These are phyloP conservation scores for Dioszegia hungarica DNA, from an alignment of 768 basidiomycete genomes.

Conservation along the genomic window DNA sequence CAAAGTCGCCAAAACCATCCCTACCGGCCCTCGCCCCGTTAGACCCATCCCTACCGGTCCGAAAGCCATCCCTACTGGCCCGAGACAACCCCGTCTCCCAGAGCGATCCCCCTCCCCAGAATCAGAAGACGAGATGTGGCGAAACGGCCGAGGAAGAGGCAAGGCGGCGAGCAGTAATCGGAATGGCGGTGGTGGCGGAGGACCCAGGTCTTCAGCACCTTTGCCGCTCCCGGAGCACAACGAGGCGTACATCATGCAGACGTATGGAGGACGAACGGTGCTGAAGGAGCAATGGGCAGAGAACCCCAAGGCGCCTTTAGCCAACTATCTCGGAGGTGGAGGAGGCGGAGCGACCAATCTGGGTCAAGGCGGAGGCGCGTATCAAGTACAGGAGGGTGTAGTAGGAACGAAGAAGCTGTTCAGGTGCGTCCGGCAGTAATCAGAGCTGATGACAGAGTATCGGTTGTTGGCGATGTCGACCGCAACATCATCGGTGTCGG, in stretches of 20 bases:
- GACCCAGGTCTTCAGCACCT: too few relatives aligned
- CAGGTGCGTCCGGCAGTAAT: conserved; percentile 51
- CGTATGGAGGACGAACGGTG: conserved; percentile 17
- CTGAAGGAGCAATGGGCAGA: conserved; percentile 45
- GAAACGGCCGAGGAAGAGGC: background rate
- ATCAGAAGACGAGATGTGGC: conserved; percentile 3
- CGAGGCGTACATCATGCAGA: conserved; percentile 19
- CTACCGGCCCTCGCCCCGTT: conserved; percentile 23
- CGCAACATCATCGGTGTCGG: conserved; percentile 58
- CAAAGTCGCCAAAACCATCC: conserved; percentile 22
- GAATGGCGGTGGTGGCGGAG: background rate
- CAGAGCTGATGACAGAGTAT: conserved; percentile 28
- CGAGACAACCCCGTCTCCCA: conserved; percentile 16
- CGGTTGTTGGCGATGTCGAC: conserved; percentile 35
- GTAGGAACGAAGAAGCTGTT: conserved; percentile 49
- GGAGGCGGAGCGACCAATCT: conserved; percentile 28
- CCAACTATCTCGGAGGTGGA: conserved; percentile 50
- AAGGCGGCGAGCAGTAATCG: conserved; percentile 8
- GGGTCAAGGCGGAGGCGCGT: conserved; percentile 38
- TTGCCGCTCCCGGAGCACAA: background rate
- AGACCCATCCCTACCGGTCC: conserved; percentile 23
- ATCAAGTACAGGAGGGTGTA: conserved; percentile 41
- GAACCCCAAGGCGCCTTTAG: conserved; percentile 58
- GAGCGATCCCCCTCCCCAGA: conserved; percentile 11
- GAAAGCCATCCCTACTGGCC: conserved; percentile 33